Percentiles rank a stretch among this genome's conserved stretches.
These are phyloP conservation scores for Naganishia albida DNA, from an alignment of 1,284 basidiomycete genomes.

Conservation along the genomic window DNA sequence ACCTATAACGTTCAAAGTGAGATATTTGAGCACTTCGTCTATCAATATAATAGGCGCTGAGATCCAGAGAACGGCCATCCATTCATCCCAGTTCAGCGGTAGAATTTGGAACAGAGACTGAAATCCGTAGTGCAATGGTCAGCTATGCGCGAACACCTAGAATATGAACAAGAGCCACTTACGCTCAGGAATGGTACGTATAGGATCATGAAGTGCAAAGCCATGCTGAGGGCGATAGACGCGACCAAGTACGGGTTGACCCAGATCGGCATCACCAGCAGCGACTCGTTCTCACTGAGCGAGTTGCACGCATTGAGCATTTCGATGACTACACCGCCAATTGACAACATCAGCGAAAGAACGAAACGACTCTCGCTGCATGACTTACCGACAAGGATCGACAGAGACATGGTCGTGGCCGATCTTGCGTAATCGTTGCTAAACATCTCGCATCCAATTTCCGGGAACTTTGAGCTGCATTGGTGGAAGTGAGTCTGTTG, in stretches of 20 bases:
- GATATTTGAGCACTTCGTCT: conserved; percentile 86
- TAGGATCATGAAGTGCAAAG: conserved; percentile 86
- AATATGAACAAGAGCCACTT: conserved; percentile 48
- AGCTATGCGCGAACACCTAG: background rate
- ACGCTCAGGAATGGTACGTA: conserved; percentile 93
- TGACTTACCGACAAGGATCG: conserved; percentile 75
- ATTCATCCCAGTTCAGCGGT: conserved; percentile 86
- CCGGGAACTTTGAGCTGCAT: conserved; percentile 76
- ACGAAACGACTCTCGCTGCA: background rate
- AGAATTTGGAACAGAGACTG: conserved; percentile 87
- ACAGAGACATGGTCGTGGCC: conserved; percentile 94
- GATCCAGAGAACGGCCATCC: conserved; percentile 89
- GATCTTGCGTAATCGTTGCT: conserved; percentile 75
- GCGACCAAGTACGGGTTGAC: conserved; percentile 87
- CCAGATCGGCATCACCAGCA: conserved; percentile 86
- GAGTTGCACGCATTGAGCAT: conserved; percentile 99
- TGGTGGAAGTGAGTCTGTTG: conserved; percentile 88
- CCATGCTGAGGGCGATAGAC: conserved; percentile 86
- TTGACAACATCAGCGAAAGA: background rate
- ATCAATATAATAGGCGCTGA: conserved; percentile 86
- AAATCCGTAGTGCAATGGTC: conserved; percentile 13
- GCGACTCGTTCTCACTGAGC: conserved; percentile 93
- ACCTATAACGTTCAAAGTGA: conserved; percentile 63
- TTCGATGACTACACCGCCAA: conserved; percentile 65
- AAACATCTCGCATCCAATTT: conserved; percentile 94